A percentile compares a stretch with the other conserved stretches of the same genome.
Evolutionary conservation across 495 filamentous ascomycete genomes (phyloP).

Genomic region (Clavariopsis aquatica): DNA sequence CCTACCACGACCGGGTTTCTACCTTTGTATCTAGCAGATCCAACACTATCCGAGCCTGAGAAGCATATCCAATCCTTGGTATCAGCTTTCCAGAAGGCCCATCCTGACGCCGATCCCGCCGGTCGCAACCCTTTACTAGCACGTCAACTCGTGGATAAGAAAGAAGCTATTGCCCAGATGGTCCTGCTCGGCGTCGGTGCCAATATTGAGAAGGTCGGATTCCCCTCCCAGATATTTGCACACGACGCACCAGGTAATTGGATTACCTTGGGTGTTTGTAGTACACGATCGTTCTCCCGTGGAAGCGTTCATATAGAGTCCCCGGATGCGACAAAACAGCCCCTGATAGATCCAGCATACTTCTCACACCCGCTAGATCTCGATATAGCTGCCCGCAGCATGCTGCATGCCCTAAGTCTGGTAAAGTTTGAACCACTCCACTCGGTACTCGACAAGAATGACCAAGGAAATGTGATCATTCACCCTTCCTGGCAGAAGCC

Average conservation of each 20-base stretch:
- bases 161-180: constrained; percentile 27
- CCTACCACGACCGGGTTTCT: constrained; percentile 23
- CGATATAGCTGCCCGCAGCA: constrained; percentile 23
- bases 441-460: constrained; percentile 20
- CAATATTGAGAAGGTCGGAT: constrained; percentile 3
- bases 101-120: constrained; percentile 26
- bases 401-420: constrained; percentile 22
- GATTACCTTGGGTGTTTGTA: constrained; percentile 15
- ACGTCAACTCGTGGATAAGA: constrained; percentile 16
- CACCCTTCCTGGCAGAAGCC: constrained; percentile 1
- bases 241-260: constrained; percentile 30
- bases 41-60: constrained; percentile 14
- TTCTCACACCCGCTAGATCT: constrained; percentile 32
- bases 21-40: constrained; percentile 13
- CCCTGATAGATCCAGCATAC: constrained; percentile 31
- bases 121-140: constrained; percentile 15
- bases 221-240: constrained; percentile 7
- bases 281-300: constrained; percentile 27
- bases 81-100: constrained; percentile 8
- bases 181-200: constrained; percentile 11
- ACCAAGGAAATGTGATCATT: constrained; percentile 13
- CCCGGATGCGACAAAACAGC: constrained; percentile 25
- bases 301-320: constrained; percentile 33
- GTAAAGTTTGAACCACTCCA: constrained; percentile 14
- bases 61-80: constrained; percentile 25